These are phyloP conservation scores for Leishmania tarentolae DNA, from an alignment of 208 protist species.

Conservation along the genomic window DNA sequence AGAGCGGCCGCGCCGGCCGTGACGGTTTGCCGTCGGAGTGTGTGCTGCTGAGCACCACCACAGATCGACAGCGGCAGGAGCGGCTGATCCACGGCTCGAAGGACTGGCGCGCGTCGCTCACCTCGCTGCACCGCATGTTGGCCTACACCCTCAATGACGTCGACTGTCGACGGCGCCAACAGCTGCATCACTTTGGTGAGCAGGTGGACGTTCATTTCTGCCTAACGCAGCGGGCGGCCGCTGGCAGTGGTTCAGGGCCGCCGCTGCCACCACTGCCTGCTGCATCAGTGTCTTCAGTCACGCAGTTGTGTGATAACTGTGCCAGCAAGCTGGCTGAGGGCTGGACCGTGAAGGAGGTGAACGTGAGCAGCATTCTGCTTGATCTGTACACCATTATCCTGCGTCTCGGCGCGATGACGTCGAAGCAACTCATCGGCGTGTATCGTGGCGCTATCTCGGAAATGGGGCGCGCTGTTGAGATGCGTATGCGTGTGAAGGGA, in stretches of 20 bases:
- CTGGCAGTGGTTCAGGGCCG: neutral
- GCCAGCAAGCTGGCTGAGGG: constrained; percentile 59
- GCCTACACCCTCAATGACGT: constrained; percentile 86
- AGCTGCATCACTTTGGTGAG: constrained; percentile 88
- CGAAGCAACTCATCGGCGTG: constrained; percentile 79
- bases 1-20: constrained; percentile 96
- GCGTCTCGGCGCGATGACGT: constrained; percentile 74
- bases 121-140: constrained; percentile 78
- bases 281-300: constrained; percentile 14
- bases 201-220: constrained; percentile 73
- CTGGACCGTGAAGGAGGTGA: constrained; percentile 51
- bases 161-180: constrained; percentile 85
- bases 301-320: constrained; percentile 86
- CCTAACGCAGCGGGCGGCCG: constrained; percentile 35
- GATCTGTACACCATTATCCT: constrained; percentile 70
- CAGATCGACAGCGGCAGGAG: constrained; percentile 75
- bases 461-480: constrained; percentile 76
- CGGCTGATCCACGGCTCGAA: constrained; percentile 83
- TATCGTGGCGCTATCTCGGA: constrained; percentile 71
- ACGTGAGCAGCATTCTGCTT: constrained; percentile 53
- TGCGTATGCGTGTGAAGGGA: constrained; percentile 73
- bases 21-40: constrained; percentile 92
- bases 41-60: constrained; percentile 71
- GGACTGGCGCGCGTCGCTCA: constrained; percentile 71
- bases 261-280: neutral